These are phyloP conservation scores for Cercospora sp. DNA, from an alignment of 2,329 filamentous ascomycete genomes.

Conservation along the genomic window DNA sequence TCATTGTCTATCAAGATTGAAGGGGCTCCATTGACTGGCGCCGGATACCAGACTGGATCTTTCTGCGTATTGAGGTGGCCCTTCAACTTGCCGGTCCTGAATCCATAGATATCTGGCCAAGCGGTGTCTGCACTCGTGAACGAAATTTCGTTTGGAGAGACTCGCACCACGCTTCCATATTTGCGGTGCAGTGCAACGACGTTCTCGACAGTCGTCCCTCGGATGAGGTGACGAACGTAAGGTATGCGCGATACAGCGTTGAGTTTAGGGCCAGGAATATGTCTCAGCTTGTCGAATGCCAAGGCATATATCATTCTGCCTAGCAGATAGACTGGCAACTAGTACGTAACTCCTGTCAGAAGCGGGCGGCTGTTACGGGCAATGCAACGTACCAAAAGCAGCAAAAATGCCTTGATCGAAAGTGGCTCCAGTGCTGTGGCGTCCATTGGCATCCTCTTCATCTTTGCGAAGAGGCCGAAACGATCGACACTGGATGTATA, in stretches of 20 bases:
- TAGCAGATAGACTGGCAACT: conserved; percentile 22
- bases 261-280: conserved; percentile 47
- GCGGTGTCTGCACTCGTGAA: conserved; percentile 48
- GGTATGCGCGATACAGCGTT: conserved; percentile 33
- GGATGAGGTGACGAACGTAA: conserved; percentile 29
- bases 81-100: conserved; percentile 40
- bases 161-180: conserved; percentile 47
- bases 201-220: conserved; percentile 30
- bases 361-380: background rate
- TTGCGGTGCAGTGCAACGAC: conserved; percentile 49
- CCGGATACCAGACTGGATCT: conserved; percentile 40
- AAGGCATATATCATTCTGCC: conserved; percentile 41
- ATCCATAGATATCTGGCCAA: conserved; percentile 49
- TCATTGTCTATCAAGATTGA: conserved; percentile 41
- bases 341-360: background rate
- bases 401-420: conserved; percentile 18
- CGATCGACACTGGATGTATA: background rate
- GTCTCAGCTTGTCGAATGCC: conserved; percentile 47
- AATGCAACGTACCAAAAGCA: conserved; percentile 18
- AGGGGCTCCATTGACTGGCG: conserved; percentile 36
- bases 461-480: background rate
- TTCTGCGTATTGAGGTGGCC: conserved; percentile 41
- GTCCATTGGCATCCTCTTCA: background rate
- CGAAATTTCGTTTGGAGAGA: conserved; percentile 47
- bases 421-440: conserved; percentile 8